A percentile compares a stretch with the other conserved stretches of the same genome.
phyloP scores from a whole-genome alignment of 1,284 basidiomycete genomes.

The Ceratobasidium sp. region DNA sequence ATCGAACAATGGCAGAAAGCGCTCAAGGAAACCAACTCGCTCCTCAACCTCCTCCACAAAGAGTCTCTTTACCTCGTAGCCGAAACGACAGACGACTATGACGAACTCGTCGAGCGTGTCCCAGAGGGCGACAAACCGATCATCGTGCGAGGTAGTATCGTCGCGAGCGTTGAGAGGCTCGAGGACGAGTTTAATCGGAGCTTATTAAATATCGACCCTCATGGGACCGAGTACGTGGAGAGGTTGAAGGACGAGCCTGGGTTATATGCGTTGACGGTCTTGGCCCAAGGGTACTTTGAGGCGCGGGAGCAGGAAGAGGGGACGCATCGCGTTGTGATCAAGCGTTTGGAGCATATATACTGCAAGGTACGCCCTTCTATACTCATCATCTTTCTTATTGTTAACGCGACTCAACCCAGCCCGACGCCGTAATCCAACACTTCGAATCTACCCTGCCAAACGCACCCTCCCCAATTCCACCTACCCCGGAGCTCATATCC shows the following conservation, averaged over 20 bases:
- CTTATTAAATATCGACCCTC: slow-evolving; percentile 98
- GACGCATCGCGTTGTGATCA: slow-evolving; percentile 90
- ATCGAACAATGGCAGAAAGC: slow-evolving; percentile 92
- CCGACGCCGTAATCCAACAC: slow-evolving; percentile 91
- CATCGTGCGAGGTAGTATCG: slow-evolving; percentile 89
- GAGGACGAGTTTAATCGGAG: slow-evolving; percentile 99
- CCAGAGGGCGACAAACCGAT: slow-evolving; percentile 78
- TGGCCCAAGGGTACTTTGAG: slow-evolving; percentile 93
- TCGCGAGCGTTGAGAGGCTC: slow-evolving; percentile 94
- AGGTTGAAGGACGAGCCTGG: slow-evolving; percentile 94
- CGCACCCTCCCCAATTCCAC: slow-evolving; percentile 64
- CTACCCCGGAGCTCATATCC: slow-evolving; percentile 84
- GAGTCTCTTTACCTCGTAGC: slow-evolving; percentile 81
- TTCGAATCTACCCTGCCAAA: slow-evolving; percentile 79
- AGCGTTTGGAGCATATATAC: slow-evolving; percentile 97
- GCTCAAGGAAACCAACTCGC: slow-evolving; percentile 88
- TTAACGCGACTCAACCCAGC: slow-evolving; percentile 64
- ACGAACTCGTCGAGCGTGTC: slow-evolving; percentile 88
- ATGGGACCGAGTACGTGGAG: slow-evolving; percentile 98
- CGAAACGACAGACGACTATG: slow-evolving; percentile 92
- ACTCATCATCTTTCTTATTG: not conserved
- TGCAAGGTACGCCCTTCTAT: slow-evolving; percentile 77
- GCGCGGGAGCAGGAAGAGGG: slow-evolving; percentile 79
- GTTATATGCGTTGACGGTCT: slow-evolving; percentile 93
- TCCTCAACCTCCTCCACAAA: slow-evolving; percentile 81